Evolutionary conservation across 73 alveolate species (phyloP).

Genomic region (Effrenium voratum): DNA sequence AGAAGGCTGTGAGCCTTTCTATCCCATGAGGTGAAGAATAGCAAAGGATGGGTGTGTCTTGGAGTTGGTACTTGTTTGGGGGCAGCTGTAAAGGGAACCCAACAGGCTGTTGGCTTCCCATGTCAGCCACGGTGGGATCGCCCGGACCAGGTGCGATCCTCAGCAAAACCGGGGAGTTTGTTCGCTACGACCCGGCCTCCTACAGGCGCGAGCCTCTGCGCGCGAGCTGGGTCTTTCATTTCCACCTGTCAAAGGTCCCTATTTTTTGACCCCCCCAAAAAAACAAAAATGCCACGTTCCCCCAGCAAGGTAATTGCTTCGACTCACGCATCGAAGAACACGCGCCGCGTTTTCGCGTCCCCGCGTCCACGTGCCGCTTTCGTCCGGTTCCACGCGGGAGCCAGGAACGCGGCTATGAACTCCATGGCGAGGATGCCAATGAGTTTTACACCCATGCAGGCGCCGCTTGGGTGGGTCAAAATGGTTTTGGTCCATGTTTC

Average conservation of each 20-base stretch:
- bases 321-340: background rate
- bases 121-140: too few species aligned
- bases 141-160: slow-evolving; percentile 72
- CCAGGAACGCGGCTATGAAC: slow-evolving; percentile 85
- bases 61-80: too few species aligned
- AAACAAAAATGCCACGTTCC: background rate
- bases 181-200: slow-evolving; percentile 66
- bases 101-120: too few species aligned
- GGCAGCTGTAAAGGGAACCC: too few species aligned
- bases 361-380: background rate
- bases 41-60: too few species aligned
- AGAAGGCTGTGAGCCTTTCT: too few species aligned
- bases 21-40: too few species aligned
- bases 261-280: background rate
- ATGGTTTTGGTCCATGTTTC: background rate
- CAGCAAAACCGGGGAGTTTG: slow-evolving; percentile 70
- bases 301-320: background rate
- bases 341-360: background rate
- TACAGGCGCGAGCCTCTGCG: slow-evolving; percentile 27
- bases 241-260: background rate
- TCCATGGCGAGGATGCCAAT: slow-evolving; percentile 89
- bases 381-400: background rate
- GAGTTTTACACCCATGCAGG: slow-evolving; percentile 91
- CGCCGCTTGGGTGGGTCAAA: background rate
- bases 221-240: background rate